Evolutionary conservation across 441 rosid genomes (phyloP).

Genomic region (Arabidopsis lyrata): DNA sequence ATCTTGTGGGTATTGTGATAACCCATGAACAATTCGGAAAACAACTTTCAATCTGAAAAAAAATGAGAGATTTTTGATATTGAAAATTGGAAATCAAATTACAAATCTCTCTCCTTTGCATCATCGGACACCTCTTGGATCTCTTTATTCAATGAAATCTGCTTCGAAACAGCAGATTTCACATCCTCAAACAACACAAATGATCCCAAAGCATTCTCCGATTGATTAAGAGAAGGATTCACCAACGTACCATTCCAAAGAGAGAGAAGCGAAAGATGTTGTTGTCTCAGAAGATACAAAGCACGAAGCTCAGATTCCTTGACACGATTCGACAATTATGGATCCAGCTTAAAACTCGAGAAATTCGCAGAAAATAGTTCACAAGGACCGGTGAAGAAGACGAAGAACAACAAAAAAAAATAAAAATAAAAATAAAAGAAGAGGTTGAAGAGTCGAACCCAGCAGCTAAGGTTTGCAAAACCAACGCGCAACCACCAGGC

Average conservation of each 20-base stretch:
- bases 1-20: too few relatives aligned
- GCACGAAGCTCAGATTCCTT: slow-evolving; percentile 80
- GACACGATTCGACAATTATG: slow-evolving; percentile 57
- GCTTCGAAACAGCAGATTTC: slow-evolving; percentile 60
- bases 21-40: too few relatives aligned
- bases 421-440: too few relatives aligned
- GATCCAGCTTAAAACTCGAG: slow-evolving; percentile 45
- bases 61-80: too few relatives aligned
- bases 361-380: slow-evolving; percentile 51
- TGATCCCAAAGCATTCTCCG: slow-evolving; percentile 12
- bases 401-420: too few relatives aligned
- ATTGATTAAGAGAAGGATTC: background rate
- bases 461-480: too few relatives aligned
- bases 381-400: slow-evolving; percentile 56
- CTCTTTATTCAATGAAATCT: slow-evolving; percentile 69
- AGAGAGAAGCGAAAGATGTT: slow-evolving; percentile 57
- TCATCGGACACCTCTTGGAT: too few relatives aligned
- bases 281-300: slow-evolving; percentile 66
- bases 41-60: too few relatives aligned
- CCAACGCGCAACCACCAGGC: too few relatives aligned
- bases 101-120: too few relatives aligned
- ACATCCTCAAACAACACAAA: slow-evolving; percentile 44
- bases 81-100: too few relatives aligned
- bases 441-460: too few relatives aligned
- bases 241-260: slow-evolving; percentile 56